Evolutionary conservation across 148 eudicot genomes (phyloP).

Genomic region (Camellia sinensis): DNA sequence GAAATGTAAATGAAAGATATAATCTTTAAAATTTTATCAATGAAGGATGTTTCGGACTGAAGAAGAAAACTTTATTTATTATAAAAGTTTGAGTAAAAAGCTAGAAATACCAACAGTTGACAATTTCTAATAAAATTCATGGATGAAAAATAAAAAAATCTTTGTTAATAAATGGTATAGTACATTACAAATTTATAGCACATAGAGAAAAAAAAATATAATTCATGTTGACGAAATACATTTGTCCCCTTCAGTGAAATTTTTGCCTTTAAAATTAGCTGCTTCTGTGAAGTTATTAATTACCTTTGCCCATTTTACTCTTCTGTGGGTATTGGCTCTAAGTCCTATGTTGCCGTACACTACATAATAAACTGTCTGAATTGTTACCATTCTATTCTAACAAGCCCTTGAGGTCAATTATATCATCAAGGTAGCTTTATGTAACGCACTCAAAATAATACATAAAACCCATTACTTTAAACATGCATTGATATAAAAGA

Average conservation of each 20-base stretch:
- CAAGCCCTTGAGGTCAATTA: conserved; percentile 37
- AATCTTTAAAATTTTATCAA: no score
- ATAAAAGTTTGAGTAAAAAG: no score
- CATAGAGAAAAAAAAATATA: neutral
- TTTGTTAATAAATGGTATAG: no score
- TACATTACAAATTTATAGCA: neutral
- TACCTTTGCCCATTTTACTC: conserved; percentile 24
- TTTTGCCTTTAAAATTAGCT: neutral
- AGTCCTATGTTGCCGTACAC: conserved; percentile 35
- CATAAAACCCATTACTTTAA: no score
- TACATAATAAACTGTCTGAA: conserved; percentile 22
- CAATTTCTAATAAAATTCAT: no score
- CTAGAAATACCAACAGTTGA: no score
- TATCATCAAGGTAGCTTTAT: conserved; percentile 23
- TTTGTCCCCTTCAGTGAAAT: neutral
- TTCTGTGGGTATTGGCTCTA: conserved; percentile 3
- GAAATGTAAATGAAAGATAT: no score
- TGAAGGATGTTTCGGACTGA: no score
- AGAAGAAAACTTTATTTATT: no score
- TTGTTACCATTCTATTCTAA: conserved; percentile 25
- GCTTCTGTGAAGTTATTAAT: neutral
- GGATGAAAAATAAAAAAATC: no score
- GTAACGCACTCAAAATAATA: no score
- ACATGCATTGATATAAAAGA: no score
- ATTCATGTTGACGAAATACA: neutral